Conservation (phyloP, 805 yeast genomes). For the Suhomyces kilbournensis region DNA sequence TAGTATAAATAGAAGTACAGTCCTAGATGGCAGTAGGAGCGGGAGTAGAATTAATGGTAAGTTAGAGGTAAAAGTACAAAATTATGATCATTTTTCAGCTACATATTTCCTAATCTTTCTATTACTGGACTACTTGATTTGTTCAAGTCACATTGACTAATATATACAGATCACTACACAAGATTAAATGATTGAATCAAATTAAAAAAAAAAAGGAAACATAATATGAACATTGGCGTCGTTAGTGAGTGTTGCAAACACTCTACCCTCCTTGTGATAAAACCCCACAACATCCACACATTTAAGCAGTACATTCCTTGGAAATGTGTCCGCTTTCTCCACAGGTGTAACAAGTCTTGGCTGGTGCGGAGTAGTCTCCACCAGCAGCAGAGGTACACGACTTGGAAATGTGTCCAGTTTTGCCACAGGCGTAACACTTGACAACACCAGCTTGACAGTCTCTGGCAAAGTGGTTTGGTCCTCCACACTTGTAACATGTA, state of each 20-base stretch:
- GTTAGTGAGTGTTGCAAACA: background rate
- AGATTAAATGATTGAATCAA: background rate
- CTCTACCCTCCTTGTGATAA: background rate
- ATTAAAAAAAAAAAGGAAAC: background rate
- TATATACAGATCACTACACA: background rate
- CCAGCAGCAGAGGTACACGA: slow-evolving; percentile 66
- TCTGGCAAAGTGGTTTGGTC: slow-evolving; percentile 89
- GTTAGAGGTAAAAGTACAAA: too few species aligned
- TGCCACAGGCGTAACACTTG: slow-evolving; percentile 92
- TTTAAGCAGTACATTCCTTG: slow-evolving; percentile 53
- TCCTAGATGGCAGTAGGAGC: background rate
- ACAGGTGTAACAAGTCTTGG: slow-evolving; percentile 70
- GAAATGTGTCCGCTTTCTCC: slow-evolving; percentile 85
- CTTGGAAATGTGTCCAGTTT: slow-evolving; percentile 83
- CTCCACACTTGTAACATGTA: slow-evolving; percentile 88
- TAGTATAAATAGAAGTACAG: background rate
- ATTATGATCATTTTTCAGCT: too few species aligned
- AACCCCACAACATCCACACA: background rate
- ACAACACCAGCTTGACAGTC: slow-evolving; percentile 72
- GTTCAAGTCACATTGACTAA: background rate
- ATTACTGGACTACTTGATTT: background rate
- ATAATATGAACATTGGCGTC: background rate
- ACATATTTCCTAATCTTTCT: background rate
- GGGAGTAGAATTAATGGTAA: background rate
- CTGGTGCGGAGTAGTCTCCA: slow-evolving; percentile 40